Conservation (phyloP, 495 filamentous ascomycete genomes). For the Daldinia bambusicola region DNA sequence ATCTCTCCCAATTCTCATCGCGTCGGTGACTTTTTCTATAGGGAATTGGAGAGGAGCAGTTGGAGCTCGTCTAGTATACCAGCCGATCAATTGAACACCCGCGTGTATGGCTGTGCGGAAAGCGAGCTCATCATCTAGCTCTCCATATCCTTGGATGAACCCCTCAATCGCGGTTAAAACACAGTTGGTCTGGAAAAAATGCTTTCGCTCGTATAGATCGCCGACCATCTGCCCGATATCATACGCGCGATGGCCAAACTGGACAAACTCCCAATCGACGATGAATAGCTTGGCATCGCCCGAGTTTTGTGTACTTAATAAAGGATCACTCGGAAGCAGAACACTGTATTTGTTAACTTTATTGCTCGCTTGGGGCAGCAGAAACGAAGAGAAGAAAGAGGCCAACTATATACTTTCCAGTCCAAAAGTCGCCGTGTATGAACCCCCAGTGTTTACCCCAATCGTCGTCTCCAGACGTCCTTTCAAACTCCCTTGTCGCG, state of each 20-base stretch:
- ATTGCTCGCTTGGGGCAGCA: not conserved
- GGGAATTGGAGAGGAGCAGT: slow-evolving; percentile 2
- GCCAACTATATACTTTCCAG: not conserved
- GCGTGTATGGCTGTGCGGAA: slow-evolving; percentile 2
- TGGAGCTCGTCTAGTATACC: slow-evolving; percentile 1
- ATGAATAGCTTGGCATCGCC: not conserved
- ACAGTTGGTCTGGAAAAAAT: not conserved
- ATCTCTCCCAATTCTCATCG: slow-evolving; percentile 2
- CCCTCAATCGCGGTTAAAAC: not conserved
- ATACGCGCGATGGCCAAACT: not conserved
- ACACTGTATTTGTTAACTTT: not conserved
- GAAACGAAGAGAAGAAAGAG: not conserved
- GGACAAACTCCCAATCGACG: slow-evolving; percentile 1
- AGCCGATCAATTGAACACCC: not conserved
- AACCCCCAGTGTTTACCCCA: not conserved
- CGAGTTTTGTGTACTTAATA: not conserved
- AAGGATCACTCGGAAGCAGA: not conserved
- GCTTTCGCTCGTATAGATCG: not conserved
- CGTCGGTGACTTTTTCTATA: not conserved
- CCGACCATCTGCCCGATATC: not conserved
- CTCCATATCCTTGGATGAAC: not conserved
- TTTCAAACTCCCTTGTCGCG: not conserved
- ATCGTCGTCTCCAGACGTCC: not conserved
- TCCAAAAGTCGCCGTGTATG: not conserved
- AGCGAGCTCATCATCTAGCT: not conserved